Evolutionary conservation across 495 filamentous ascomycete genomes (phyloP).

Genomic region (Penicillium lagena): DNA sequence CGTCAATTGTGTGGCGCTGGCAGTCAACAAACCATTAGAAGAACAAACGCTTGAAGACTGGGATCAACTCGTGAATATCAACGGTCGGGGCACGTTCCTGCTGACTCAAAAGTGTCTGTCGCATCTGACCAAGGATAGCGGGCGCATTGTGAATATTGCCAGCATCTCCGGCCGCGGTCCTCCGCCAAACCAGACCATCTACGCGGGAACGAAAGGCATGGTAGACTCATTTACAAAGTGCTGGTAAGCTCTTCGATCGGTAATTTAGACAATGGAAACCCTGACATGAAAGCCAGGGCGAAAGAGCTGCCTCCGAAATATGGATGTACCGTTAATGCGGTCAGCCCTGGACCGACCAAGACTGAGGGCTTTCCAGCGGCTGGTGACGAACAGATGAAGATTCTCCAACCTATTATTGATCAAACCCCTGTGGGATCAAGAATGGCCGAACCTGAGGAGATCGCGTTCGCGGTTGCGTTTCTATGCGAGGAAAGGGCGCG

Average conservation of each 20-base stretch:
- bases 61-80: constrained; percentile 30
- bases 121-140: constrained; percentile 18
- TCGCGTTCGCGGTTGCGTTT: constrained; percentile 33
- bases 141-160: constrained; percentile 21
- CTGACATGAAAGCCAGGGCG: constrained; percentile 9
- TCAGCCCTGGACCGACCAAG: constrained; percentile 24
- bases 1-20: constrained; percentile 32
- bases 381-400: constrained; percentile 28
- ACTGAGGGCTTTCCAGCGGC: constrained; percentile 27
- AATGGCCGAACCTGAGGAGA: constrained; percentile 31
- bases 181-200: constrained; percentile 20
- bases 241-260: constrained; percentile 15
- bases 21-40: constrained; percentile 28
- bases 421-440: constrained; percentile 28
- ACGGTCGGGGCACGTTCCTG: constrained; percentile 29
- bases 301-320: constrained; percentile 25
- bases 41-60: constrained; percentile 32
- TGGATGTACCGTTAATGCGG: constrained; percentile 25
- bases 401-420: constrained; percentile 30
- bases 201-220: constrained; percentile 22
- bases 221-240: constrained; percentile 28
- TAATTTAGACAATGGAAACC: background rate
- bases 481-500: constrained; percentile 29
- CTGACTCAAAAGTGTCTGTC: constrained; percentile 24
- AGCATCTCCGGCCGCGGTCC: constrained; percentile 16